Conservation (phyloP, 2,329 filamentous ascomycete genomes). For the Cercospora zeina region DNA sequence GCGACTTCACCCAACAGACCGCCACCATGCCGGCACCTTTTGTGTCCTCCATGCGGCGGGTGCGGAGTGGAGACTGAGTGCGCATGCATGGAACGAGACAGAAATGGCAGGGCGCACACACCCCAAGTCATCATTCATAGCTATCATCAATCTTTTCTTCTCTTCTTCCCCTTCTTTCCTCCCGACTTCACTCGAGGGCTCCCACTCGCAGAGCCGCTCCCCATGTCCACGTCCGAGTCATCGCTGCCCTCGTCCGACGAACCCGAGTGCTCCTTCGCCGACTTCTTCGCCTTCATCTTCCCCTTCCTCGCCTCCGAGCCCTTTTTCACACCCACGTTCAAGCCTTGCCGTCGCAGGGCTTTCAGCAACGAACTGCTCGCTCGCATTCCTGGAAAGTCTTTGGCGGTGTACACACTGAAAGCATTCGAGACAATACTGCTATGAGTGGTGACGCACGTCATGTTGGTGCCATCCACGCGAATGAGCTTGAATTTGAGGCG, state of each 20-base stretch:
- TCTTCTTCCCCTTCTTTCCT: slow-evolving; percentile 32
- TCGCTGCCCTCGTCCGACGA: slow-evolving; percentile 26
- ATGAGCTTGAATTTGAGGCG: slow-evolving; percentile 72
- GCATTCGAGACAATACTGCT: slow-evolving; percentile 62
- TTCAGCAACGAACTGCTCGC: slow-evolving; percentile 74
- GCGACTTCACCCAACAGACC: not conserved
- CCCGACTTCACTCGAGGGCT: slow-evolving; percentile 26
- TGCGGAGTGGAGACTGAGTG: not conserved
- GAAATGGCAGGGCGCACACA: not conserved
- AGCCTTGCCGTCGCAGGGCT: slow-evolving; percentile 73
- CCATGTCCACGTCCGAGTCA: slow-evolving; percentile 22
- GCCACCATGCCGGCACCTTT: not conserved
- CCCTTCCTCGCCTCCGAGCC: slow-evolving; percentile 63
- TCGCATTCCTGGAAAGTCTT: slow-evolving; percentile 83
- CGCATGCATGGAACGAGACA: not conserved
- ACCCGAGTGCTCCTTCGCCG: slow-evolving; percentile 19
- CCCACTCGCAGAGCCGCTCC: slow-evolving; percentile 18
- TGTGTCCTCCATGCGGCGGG: not conserved
- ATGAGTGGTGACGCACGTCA: slow-evolving; percentile 52
- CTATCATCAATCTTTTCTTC: slow-evolving; percentile 22
- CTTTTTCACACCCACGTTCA: slow-evolving; percentile 83
- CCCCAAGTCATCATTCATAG: not conserved
- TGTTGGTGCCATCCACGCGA: slow-evolving; percentile 64
- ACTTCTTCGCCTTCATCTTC: slow-evolving; percentile 37
- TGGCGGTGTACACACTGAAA: slow-evolving; percentile 80